Percentiles rank a stretch among this genome's conserved stretches.
phyloP scores from a whole-genome alignment of 352 stramenopile genomes.

The Phytophthora boehmeriae region DNA sequence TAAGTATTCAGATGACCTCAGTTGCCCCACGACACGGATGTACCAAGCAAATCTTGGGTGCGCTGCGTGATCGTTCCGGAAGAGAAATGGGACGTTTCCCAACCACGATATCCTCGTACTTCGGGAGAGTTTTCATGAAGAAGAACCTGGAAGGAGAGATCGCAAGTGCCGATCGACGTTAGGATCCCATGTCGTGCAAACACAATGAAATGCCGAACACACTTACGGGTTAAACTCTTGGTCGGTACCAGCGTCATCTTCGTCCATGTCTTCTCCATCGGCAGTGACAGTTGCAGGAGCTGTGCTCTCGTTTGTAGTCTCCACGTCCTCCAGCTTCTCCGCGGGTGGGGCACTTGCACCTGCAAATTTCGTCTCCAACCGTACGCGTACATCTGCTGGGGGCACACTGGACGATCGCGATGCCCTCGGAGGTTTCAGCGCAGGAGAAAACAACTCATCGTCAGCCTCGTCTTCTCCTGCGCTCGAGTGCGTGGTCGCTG shows the following conservation, averaged over 20 bases:
- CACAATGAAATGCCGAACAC: background rate
- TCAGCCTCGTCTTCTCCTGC: constrained; percentile 37
- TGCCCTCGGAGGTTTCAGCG: constrained; percentile 57
- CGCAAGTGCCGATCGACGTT: constrained; percentile 6
- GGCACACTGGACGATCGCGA: constrained; percentile 47
- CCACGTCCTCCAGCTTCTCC: constrained; percentile 36
- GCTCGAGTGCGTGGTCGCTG: constrained; percentile 12
- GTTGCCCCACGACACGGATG: background rate
- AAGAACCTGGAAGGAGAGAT: constrained; percentile 61
- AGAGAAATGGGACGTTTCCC: constrained; percentile 58
- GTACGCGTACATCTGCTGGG: constrained; percentile 30
- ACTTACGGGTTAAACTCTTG: constrained; percentile 86
- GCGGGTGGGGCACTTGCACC: constrained; percentile 23
- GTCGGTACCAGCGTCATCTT: constrained; percentile 48
- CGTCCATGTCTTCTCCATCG: constrained; percentile 40
- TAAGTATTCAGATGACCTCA: background rate
- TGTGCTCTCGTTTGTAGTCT: constrained; percentile 24
- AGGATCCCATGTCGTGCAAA: background rate
- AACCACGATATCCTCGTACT: constrained; percentile 75
- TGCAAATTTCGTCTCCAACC: constrained; percentile 40
- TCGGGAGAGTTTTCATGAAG: constrained; percentile 87
- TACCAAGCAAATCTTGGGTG: constrained; percentile 80
- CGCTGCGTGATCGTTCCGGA: constrained; percentile 51
- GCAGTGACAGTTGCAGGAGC: constrained; percentile 12
- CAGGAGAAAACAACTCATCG: constrained; percentile 76